Conservation (phyloP, 495 filamentous ascomycete species). For the Penicillium herquei region DNA sequence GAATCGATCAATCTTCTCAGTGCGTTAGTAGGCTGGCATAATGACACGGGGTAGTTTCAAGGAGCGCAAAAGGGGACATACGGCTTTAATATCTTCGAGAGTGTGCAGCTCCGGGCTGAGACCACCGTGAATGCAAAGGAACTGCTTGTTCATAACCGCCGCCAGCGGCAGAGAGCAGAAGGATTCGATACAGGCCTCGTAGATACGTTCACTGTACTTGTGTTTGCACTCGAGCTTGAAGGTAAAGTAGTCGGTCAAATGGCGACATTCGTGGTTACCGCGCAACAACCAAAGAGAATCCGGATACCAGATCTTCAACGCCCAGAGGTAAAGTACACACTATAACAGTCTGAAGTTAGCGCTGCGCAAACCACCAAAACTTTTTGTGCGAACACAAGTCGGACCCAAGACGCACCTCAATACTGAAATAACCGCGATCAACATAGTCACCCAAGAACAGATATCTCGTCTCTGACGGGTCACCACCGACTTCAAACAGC, state of each 20-base stretch:
- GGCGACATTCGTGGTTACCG: slow-evolving; percentile 97
- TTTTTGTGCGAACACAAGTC: background rate
- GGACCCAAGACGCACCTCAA: slow-evolving; percentile 61
- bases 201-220: slow-evolving; percentile 95
- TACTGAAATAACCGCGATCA: slow-evolving; percentile 96
- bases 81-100: slow-evolving; percentile 85
- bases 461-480: slow-evolving; percentile 93
- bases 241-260: slow-evolving; percentile 99
- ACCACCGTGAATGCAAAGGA: slow-evolving; percentile 96
- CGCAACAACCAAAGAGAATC: slow-evolving; percentile 95
- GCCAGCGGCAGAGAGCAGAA: slow-evolving; percentile 94
- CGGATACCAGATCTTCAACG: slow-evolving; percentile 98
- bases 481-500: slow-evolving; percentile 96
- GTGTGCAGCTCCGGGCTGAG: slow-evolving; percentile 95
- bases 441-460: slow-evolving; percentile 98
- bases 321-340: slow-evolving; percentile 97
- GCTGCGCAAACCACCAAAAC: background rate
- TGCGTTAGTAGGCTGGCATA: background rate
- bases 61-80: slow-evolving; percentile 36
- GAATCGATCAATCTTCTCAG: slow-evolving; percentile 87
- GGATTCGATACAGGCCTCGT: slow-evolving; percentile 97
- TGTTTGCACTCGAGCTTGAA: slow-evolving; percentile 99
- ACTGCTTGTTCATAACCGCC: slow-evolving; percentile 99
- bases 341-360: slow-evolving; percentile 25
- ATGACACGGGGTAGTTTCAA: too few relatives aligned